phyloP scores from a whole-genome alignment of 306 rosid species.

The Sophora flavescens region DNA sequence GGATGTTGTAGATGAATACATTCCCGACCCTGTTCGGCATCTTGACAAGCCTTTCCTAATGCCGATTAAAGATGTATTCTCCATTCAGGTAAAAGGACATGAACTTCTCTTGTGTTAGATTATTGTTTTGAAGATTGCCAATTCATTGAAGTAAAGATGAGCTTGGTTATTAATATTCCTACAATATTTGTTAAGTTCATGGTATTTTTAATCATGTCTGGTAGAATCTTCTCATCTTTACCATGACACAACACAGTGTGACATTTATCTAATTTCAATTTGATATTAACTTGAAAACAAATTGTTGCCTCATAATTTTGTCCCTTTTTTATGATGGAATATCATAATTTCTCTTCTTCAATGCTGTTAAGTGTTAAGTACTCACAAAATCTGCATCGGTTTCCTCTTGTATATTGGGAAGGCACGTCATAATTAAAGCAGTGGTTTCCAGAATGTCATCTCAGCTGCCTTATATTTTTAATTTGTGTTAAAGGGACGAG shows the following conservation, averaged over 20 bases:
- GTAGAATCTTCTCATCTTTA: neutral
- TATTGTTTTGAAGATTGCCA: conserved; percentile 9
- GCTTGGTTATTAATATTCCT: conserved; percentile 23
- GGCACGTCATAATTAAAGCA: neutral
- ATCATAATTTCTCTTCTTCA: neutral
- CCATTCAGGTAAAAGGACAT: conserved; percentile 77
- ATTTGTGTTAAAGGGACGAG: conserved; percentile 82
- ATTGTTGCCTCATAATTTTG: neutral
- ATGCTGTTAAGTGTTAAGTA: conserved; percentile 1
- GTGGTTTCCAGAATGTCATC: conserved; percentile 10
- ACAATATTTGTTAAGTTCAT: neutral
- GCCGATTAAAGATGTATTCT: conserved; percentile 95
- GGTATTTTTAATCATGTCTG: neutral
- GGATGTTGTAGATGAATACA: conserved; percentile 96
- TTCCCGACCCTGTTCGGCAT: conserved; percentile 95
- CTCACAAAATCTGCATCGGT: conserved; percentile 36
- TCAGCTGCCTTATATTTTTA: conserved; percentile 32
- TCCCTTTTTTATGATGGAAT: neutral
- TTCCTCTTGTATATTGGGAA: conserved; percentile 27
- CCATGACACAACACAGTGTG: neutral
- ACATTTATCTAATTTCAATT: conserved; percentile 12
- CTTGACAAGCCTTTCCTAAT: conserved; percentile 95
- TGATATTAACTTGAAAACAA: neutral
- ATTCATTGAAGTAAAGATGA: conserved; percentile 5
- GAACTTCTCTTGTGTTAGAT: conserved; percentile 16